phyloP scores from a whole-genome alignment of 192 early-diverging fungal species.

The Powellomyces hirtus region DNA sequence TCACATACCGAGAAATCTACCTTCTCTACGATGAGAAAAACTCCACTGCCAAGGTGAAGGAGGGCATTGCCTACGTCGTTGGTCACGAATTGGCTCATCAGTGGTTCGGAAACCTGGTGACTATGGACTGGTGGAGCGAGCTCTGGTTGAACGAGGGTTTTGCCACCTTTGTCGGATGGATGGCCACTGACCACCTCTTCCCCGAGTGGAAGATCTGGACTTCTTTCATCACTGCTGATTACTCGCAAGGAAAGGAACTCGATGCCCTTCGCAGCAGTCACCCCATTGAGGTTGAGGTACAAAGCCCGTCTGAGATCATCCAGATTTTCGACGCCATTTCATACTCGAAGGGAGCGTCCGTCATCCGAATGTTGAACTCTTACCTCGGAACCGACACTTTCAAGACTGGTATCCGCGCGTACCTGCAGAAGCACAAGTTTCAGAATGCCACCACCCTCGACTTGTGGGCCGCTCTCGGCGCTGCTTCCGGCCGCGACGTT shows the following conservation, averaged over 20 bases:
- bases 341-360: conserved; percentile 88
- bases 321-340: conserved; percentile 96
- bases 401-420: conserved; percentile 39
- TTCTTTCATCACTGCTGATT: conserved; percentile 75
- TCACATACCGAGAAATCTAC: conserved; percentile 84
- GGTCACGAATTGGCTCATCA: conserved; percentile 88
- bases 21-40: conserved; percentile 82
- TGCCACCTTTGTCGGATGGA: conserved; percentile 91
- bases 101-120: conserved; percentile 95
- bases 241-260: conserved; percentile 70
- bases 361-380: conserved; percentile 87
- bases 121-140: conserved; percentile 88
- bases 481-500: conserved; percentile 78
- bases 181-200: conserved; percentile 85
- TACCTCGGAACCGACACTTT: conserved; percentile 35
- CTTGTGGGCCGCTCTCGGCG: conserved; percentile 81
- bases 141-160: conserved; percentile 98
- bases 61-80: conserved; percentile 85
- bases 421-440: conserved; percentile 82
- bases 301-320: conserved; percentile 79
- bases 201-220: conserved; percentile 96
- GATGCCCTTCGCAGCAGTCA: conserved; percentile 86
- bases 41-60: conserved; percentile 72
- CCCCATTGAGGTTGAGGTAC: conserved; percentile 88
- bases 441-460: conserved; percentile 83